Evolutionary conservation across 1,284 basidiomycete species (phyloP), one percentile per base, ranked within the genome.

Genomic region (Malassezia brasiliensis): DNA sequence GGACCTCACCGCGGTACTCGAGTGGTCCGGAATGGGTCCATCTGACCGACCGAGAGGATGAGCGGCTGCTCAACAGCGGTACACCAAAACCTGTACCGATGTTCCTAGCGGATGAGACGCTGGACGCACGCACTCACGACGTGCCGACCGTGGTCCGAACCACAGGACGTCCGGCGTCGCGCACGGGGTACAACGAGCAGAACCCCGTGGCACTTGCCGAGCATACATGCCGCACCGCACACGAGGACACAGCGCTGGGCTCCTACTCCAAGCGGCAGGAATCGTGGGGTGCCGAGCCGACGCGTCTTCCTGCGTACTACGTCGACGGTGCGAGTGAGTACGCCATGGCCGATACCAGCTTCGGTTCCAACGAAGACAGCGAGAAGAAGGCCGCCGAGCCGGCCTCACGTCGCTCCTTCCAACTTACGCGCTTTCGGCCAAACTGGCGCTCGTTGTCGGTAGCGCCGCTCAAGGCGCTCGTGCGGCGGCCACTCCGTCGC

Each of bases 251-350:
- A n/a, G 37, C 47, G 30, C 47, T 49, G 6, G 47, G 47, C 2
- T 28, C 47, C 10, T 49, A 49, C 30, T 39, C 35, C n/a, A 49
- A 39, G 37, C 44, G 31, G n/a, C n/a, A 17, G 22, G 20, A 38
- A 4, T n/a, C 19, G 7, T 17, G 40, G 12, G 17, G 40, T 4
- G 30, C 3, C 17, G 25, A 30, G 15, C 6, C 10, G 14, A 17
- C 35, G 5, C 12, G 12, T 3, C 35, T 49, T 3, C 47, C 47
- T 0, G 35, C 47, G n/a, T 49, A 39, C 47, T 49, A 49, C 37
- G 47, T 49, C 17, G 47, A 39, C 19, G 10, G 22, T 3, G 36
- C 22, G 5, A 49, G 47, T 31, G 35, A 39, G 17, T 49, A 49
- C 28, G 47, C 47, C 7, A 38, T 49, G 35, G 28, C 25, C n/a